Evolutionary conservation across 2,329 filamentous ascomycete species (phyloP), one percentile per base, ranked within the genome.

Genomic region (Cadophora malorum): DNA sequence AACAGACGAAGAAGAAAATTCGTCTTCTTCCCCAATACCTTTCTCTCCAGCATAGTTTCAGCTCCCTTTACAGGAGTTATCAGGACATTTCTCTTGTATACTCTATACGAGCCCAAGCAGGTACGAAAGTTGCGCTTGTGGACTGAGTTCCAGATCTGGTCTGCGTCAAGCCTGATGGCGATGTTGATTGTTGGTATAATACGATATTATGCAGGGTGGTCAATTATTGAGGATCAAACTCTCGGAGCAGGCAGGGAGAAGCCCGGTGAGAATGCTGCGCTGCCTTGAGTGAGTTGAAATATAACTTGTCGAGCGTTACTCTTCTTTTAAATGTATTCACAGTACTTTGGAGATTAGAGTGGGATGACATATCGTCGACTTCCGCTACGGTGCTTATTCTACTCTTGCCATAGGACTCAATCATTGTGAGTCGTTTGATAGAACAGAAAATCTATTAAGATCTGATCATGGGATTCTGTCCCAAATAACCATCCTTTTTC

Each of bases 151-250:
- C 55, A 41, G 9, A 58, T 58, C 21, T 58, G 53, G 28, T 23
- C 31, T n/a, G 16, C 35, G 19, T n/a, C 33, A 9, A 58, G 55
- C 19, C 35, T 58, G 4, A 8, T 58, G 19, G 55, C 19, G 19
- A 58, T 58, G 33, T 58, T 58, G n/a, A 23, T 58, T 14, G 33
- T 58, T 7, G 31, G 7, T 14, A 19, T 58, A 41, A 14, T 58
- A 23, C 55, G 19, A 3, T 58, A 14, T 6, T 41, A 25, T 41
- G n/a, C 25, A 2, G n/a, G n/a, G 9, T 31, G 19, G n/a, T 14
- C n/a, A n/a, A 38, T 2, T 38, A 8, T 23, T 21, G 31, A 21
- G 8, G 35, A 21, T 38, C 2, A 41, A 6, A 2, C 14, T 6
- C 1, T 8, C 41, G 55, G 23, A 31, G 33, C 28, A 3, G 8